Percentiles rank a stretch among this genome's conserved stretches.
Conservation (phyloP, 495 filamentous ascomycete genomes). For the Penicillium roqueforti region DNA sequence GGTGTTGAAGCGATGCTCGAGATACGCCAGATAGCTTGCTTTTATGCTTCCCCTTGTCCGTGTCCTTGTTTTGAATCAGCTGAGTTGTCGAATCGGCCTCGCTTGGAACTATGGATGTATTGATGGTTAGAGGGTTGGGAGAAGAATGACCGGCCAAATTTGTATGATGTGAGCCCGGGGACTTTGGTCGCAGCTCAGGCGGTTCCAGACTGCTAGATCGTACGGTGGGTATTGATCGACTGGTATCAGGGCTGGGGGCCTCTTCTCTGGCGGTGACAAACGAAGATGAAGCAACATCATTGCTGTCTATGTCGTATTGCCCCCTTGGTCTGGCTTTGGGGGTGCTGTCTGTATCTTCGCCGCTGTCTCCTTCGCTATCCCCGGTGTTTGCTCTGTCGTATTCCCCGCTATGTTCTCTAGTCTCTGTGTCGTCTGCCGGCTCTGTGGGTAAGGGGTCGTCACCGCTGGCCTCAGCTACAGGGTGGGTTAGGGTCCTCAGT, state of each 20-base stretch:
- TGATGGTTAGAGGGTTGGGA: conserved; percentile 19
- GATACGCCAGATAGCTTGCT: conserved; percentile 23
- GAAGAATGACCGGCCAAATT: conserved; percentile 18
- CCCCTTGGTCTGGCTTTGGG: conserved; percentile 1
- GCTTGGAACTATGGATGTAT: conserved; percentile 24
- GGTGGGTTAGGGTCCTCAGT: conserved; percentile 20
- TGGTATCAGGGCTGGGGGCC: conserved; percentile 11
- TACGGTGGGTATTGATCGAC: conserved; percentile 18
- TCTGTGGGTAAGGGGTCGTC: conserved; percentile 6
- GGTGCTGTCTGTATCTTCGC: conserved; percentile 18
- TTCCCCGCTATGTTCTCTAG: neutral
- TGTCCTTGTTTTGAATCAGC: conserved; percentile 27
- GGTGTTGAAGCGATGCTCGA: conserved; percentile 26
- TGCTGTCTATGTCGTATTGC: conserved; percentile 10
- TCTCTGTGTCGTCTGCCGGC: conserved; percentile 11
- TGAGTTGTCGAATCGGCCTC: conserved; percentile 39
- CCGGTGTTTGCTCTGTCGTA: too few relatives aligned
- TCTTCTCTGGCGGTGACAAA: conserved; percentile 34
- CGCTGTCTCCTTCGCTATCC: neutral
- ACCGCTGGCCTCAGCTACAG: conserved; percentile 4
- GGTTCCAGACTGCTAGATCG: neutral
- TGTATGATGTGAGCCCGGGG: conserved; percentile 15
- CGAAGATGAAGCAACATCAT: conserved; percentile 20
- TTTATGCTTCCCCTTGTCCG: conserved; percentile 29
- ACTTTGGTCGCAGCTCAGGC: conserved; percentile 6